These are phyloP conservation scores for Rhexocercosporidium sp. DNA, from an alignment of 2,329 filamentous ascomycete species.

Conservation along the genomic window DNA sequence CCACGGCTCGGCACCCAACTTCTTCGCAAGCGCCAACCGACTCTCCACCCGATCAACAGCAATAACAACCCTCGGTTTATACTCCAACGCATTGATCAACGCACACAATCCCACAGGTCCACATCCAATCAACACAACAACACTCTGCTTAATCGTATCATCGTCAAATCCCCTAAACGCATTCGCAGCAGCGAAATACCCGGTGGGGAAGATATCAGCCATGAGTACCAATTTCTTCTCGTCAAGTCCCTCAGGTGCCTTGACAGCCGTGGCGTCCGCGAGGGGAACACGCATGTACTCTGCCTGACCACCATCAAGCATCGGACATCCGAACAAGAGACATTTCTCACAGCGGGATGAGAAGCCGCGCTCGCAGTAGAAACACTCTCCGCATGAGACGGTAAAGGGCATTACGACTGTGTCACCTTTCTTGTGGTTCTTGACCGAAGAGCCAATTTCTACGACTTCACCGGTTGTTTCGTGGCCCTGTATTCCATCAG, in stretches of 20 bases:
- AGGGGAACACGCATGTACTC: constrained; percentile 82
- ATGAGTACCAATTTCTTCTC: constrained; percentile 81
- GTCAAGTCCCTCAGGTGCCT: constrained; percentile 72
- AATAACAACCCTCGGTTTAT: constrained; percentile 75
- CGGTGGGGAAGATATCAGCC: constrained; percentile 91
- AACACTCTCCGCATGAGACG: constrained; percentile 75
- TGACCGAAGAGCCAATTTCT: constrained; percentile 70
- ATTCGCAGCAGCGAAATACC: constrained; percentile 82
- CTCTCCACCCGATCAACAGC: constrained; percentile 80
- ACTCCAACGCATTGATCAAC: constrained; percentile 76
- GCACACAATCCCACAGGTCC: constrained; percentile 87
- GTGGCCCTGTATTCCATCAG: constrained; percentile 77
- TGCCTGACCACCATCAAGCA: constrained; percentile 79
- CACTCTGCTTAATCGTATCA: constrained; percentile 67
- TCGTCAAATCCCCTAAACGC: constrained; percentile 67
- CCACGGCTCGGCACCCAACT: constrained; percentile 80
- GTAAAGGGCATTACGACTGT: constrained; percentile 86
- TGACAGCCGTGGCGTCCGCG: constrained; percentile 81
- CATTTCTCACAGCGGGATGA: constrained; percentile 78
- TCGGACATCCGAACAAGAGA: constrained; percentile 71
- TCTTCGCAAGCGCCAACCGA: constrained; percentile 73
- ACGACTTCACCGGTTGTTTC: constrained; percentile 83
- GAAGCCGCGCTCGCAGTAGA: constrained; percentile 80
- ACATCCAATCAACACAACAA: constrained; percentile 82
- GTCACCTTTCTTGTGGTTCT: constrained; percentile 74